phyloP scores from a whole-genome alignment of 78 protist genomes.

The Cyanophora paradoxa region DNA sequence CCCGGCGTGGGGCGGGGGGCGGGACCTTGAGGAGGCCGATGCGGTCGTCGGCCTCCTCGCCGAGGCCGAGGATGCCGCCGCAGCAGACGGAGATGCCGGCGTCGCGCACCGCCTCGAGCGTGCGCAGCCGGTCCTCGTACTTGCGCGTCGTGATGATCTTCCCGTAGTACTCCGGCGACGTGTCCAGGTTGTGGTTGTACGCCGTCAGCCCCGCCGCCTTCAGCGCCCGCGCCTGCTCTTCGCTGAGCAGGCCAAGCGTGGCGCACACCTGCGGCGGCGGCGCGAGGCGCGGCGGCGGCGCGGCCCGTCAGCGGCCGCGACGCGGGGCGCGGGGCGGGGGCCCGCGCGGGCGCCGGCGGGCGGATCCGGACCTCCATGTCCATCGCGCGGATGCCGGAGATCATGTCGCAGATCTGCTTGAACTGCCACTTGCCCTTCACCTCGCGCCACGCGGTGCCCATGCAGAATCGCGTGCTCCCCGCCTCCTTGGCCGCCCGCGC shows the following conservation, averaged over 20 bases:
- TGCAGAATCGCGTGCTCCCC: conserved; percentile 65
- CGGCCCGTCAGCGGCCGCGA: no score
- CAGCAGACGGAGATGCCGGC: conserved; percentile 67
- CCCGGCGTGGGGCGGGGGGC: no score
- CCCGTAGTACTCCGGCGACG: conserved; percentile 47
- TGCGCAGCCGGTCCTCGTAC: conserved; percentile 64
- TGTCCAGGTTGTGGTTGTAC: conserved; percentile 75
- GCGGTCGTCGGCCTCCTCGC: conserved; percentile 48
- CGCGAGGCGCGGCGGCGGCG: no score
- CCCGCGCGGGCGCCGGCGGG: no score
- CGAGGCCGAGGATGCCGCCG: conserved; percentile 69
- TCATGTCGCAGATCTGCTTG: neutral
- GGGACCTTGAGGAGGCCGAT: conserved; percentile 50
- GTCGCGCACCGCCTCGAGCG: conserved; percentile 47
- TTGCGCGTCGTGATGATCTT: conserved; percentile 56
- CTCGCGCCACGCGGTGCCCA: conserved; percentile 75
- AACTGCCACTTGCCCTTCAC: neutral
- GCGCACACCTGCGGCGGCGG: no score
- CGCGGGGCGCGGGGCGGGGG: no score
- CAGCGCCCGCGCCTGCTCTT: conserved; percentile 30
- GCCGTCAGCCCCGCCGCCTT: conserved; percentile 67
- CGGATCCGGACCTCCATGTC: no score
- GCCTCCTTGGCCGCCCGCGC: conserved; percentile 48
- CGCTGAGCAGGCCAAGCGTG: conserved; percentile 56
- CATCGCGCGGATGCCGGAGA: conserved; percentile 33